Conservation (phyloP, 2,329 filamentous ascomycete species). For the Epichloe amarillans region DNA sequence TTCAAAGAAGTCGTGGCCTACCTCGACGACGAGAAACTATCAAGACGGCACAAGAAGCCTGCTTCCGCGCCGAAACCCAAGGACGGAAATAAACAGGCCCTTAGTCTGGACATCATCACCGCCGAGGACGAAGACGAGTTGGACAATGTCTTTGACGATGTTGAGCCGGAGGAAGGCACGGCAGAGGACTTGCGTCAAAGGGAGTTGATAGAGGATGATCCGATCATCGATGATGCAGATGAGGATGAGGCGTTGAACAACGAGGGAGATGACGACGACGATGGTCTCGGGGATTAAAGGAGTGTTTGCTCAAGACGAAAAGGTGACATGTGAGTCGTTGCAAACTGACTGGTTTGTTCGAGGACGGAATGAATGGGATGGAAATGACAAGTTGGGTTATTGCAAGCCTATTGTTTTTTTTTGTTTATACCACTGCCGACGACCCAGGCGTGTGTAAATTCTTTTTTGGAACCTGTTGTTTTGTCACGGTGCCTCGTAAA, state of each 20-base stretch:
- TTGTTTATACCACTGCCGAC: neutral
- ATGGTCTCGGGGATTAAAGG: constrained; percentile 30
- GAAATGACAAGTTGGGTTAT: neutral
- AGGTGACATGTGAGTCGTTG: too few species aligned
- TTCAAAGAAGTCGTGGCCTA: constrained; percentile 75
- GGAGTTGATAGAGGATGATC: constrained; percentile 40
- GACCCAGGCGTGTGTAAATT: too few species aligned
- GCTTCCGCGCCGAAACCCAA: constrained; percentile 10
- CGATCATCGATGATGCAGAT: constrained; percentile 22
- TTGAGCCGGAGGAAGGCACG: constrained; percentile 44
- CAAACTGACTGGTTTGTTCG: neutral
- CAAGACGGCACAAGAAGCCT: constrained; percentile 28
- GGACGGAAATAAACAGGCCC: constrained; percentile 19
- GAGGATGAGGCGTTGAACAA: constrained; percentile 19
- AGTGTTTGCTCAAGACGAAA: too few species aligned
- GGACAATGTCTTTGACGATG: constrained; percentile 32
- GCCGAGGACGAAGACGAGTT: constrained; percentile 23
- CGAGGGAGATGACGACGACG: constrained; percentile 29
- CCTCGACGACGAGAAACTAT: constrained; percentile 56
- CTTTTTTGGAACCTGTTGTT: too few species aligned
- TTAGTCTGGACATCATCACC: constrained; percentile 32
- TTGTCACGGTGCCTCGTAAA: too few species aligned
- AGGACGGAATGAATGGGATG: neutral
- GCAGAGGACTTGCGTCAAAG: constrained; percentile 41
- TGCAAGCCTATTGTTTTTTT: neutral